These are phyloP conservation scores for Chrysanthemum seticuspe DNA, from an alignment of 129 eudicot genomes.

Conservation along the genomic window DNA sequence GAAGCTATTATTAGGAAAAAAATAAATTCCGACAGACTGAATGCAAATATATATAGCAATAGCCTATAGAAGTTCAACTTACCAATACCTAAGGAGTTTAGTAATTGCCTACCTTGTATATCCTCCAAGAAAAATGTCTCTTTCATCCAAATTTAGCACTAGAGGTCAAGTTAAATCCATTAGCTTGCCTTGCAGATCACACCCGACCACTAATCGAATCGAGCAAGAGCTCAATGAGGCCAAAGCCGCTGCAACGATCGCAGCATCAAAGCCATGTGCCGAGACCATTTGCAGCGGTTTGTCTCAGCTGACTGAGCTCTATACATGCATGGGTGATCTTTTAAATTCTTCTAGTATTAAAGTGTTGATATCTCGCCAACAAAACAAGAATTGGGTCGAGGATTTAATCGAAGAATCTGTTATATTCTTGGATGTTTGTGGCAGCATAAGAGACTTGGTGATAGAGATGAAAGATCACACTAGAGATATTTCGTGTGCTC, in stretches of 20 bases:
- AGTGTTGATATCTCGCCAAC: constrained; percentile 28
- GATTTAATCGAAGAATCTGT: constrained; percentile 37
- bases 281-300: constrained; percentile 41
- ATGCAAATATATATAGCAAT: constrained; percentile 23
- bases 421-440: constrained; percentile 37
- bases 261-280: constrained; percentile 16
- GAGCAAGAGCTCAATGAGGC: constrained; percentile 36
- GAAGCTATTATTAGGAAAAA: neutral
- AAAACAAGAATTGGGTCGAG: constrained; percentile 31
- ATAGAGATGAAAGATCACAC: constrained; percentile 32
- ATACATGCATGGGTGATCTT: constrained; percentile 44
- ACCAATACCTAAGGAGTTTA: constrained; percentile 8
- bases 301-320: constrained; percentile 42
- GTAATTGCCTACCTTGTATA: neutral
- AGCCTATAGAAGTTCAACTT: neutral
- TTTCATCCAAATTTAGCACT: constrained; percentile 21
- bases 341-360: constrained; percentile 29
- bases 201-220: constrained; percentile 42
- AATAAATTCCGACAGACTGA: neutral
- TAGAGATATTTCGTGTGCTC: constrained; percentile 38
- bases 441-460: constrained; percentile 32
- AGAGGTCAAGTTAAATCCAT: constrained; percentile 47
- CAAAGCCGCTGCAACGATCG: constrained; percentile 28
- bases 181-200: constrained; percentile 64
- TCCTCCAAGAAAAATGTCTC: constrained; percentile 34